Base-by-base conservation (phyloP, 192 early-diverging fungal species). In the Entomortierella lignicola region DNA sequence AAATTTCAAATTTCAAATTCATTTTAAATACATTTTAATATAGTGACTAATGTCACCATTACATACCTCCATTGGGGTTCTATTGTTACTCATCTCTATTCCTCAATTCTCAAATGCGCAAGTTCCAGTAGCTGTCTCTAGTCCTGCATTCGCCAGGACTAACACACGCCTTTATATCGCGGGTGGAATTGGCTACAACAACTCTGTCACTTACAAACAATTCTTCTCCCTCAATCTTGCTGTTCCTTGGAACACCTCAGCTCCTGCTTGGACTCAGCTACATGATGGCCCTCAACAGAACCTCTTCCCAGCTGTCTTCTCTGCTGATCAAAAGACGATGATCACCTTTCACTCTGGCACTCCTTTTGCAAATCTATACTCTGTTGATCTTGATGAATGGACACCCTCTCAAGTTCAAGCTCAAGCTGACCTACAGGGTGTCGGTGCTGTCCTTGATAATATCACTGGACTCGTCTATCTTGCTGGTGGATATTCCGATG, bases 191-290 rank as follows among this genome's bases (percentile, higher is more conserved):
- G 15, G 20, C 23, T n/a, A 18, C 44, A 47, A 20, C 44, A 47
- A 34, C 26, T 30, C 20, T 11, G 41, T 57, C 71, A 39, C 31
- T 25, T 57, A 63, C 27, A 54, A 54, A 25, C 71, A 72, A 27
- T 72, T 72, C 37, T 65, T 65, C 44, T 72, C 62, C 13, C 62
- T 72, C 29, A 63, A 72, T 30, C 71, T 72, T 48, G 23, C 71
- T 26, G 25, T 25, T 39, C 30, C 53, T 53, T 72, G 71, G 71
- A 64, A 56, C 39, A 17, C 10, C 10, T 58, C 50, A 20, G 2
- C 32, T 5, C 63, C 72, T n/a, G 58, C 57, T 2, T 74, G 72
- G 72, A 66, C 26, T 8, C 37, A 60, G 27, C 64, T 66, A 15
- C 23, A n/a, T 32, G 59, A 66, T 66, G 72, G 72, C 5, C 63